Conservation (phyloP, 2,329 filamentous ascomycete genomes). For the Xylaria sp. region DNA sequence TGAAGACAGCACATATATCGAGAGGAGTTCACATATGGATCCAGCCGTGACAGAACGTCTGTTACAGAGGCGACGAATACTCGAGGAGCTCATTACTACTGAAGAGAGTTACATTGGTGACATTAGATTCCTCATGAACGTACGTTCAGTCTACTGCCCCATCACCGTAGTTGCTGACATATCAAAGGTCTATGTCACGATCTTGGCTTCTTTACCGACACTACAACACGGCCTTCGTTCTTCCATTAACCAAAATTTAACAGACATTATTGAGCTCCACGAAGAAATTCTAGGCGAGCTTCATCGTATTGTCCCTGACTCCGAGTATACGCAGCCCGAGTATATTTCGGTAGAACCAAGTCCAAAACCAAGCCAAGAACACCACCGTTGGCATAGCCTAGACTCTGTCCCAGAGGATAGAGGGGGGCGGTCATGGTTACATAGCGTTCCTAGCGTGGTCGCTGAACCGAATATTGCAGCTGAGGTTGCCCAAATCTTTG, state of each 20-base stretch:
- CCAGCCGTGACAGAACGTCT: conserved; percentile 76
- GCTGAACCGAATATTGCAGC: conserved; percentile 69
- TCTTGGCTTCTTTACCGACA: conserved; percentile 76
- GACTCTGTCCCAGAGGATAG: conserved; percentile 58
- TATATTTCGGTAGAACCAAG: conserved; percentile 40
- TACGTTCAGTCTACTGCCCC: conserved; percentile 54
- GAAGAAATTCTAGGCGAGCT: conserved; percentile 82
- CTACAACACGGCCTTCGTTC: conserved; percentile 71
- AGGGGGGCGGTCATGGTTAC: conserved; percentile 54
- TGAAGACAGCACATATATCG: conserved; percentile 71
- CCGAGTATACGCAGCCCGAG: conserved; percentile 66
- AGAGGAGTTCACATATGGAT: conserved; percentile 66
- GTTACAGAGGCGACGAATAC: conserved; percentile 77
- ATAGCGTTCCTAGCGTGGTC: conserved; percentile 61
- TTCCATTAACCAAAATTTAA: conserved; percentile 81
- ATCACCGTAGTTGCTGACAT: conserved; percentile 35
- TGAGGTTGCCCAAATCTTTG: conserved; percentile 70
- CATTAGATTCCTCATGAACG: conserved; percentile 86
- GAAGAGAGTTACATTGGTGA: conserved; percentile 92
- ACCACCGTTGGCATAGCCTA: conserved; percentile 61
- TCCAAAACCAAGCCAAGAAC: conserved; percentile 43
- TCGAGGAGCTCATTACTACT: conserved; percentile 86
- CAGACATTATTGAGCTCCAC: conserved; percentile 83
- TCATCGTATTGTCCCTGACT: conserved; percentile 75
- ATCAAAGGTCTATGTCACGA: conserved; percentile 74